Evolutionary conservation across 140 eudicot genomes (phyloP).

Genomic region (Stevia rebaudiana): DNA sequence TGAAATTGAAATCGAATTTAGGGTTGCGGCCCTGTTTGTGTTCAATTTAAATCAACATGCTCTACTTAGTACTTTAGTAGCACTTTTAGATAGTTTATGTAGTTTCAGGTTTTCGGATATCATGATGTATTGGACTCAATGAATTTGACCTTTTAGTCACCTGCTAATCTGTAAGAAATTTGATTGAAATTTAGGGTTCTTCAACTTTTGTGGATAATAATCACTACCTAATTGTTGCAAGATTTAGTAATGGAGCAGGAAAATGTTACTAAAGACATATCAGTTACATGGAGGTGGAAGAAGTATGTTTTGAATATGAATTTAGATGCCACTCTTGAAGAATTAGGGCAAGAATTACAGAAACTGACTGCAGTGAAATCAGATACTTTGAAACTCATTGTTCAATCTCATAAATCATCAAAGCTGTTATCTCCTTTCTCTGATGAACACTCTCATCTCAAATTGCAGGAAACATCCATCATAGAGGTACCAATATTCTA

Average conservation of each 20-base stretch:
- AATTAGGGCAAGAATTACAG: conserved; percentile 67
- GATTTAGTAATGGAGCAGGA: conserved; percentile 40
- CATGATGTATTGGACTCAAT: background rate
- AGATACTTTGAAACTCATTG: conserved; percentile 73
- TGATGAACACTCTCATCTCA: conserved; percentile 51
- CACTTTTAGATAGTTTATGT: conserved; percentile 7
- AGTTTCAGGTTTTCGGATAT: background rate
- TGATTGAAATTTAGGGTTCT: conserved; percentile 6
- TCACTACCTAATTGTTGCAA: conserved; percentile 9
- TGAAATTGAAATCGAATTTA: conserved; percentile 17
- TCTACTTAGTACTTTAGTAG: background rate
- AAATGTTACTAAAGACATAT: conserved; percentile 28
- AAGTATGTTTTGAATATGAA: conserved; percentile 48
- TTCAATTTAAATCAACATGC: background rate
- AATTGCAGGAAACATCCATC: conserved; percentile 43
- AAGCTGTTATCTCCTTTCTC: conserved; percentile 66
- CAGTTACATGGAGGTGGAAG: conserved; percentile 72
- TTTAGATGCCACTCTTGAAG: conserved; percentile 43
- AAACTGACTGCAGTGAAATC: conserved; percentile 63
- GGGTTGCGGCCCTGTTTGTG: background rate
- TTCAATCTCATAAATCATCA: conserved; percentile 55
- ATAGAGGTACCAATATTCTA: conserved; percentile 42
- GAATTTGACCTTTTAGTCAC: background rate
- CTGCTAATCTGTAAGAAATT: background rate
- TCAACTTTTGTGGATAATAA: conserved; percentile 3